A percentile compares a stretch with the other conserved stretches of the same genome.
Evolutionary conservation across 345 rosid genomes (phyloP).

Genomic region (Corchorus olitorius): DNA sequence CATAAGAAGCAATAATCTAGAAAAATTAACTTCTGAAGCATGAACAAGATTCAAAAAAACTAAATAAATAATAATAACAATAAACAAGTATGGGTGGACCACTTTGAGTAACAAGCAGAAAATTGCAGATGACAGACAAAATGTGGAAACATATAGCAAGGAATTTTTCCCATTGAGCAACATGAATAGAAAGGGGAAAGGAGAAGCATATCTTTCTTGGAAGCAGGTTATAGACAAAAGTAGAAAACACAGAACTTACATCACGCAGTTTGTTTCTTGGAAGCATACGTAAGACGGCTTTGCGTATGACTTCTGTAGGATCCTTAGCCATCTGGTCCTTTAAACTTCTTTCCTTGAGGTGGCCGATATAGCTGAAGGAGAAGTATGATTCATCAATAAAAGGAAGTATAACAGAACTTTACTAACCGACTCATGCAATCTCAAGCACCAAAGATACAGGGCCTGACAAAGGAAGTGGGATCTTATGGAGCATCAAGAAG

Average conservation of each 20-base stretch:
- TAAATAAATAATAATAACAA: neutral
- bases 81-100: neutral
- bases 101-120: neutral
- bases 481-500: neutral
- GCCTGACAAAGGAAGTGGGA: too few species aligned
- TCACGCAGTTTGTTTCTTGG: conserved; percentile 94
- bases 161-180: neutral
- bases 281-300: conserved; percentile 97
- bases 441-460: neutral
- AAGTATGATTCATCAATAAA: conserved; percentile 14
- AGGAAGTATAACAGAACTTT: neutral
- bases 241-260: conserved; percentile 35
- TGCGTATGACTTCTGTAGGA: conserved; percentile 96
- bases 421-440: neutral
- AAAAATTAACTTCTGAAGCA: neutral
- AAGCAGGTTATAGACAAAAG: neutral
- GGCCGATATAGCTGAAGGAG: conserved; percentile 68
- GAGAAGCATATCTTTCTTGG: neutral
- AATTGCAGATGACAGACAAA: neutral
- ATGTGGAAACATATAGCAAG: neutral
- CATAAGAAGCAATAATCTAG: conserved; percentile 9
- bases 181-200: neutral
- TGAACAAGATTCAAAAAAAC: neutral
- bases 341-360: conserved; percentile 91
- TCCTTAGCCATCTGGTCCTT: conserved; percentile 95